phyloP scores from a whole-genome alignment of 192 early-diverging fungal genomes.

The Coemansia sp. region DNA sequence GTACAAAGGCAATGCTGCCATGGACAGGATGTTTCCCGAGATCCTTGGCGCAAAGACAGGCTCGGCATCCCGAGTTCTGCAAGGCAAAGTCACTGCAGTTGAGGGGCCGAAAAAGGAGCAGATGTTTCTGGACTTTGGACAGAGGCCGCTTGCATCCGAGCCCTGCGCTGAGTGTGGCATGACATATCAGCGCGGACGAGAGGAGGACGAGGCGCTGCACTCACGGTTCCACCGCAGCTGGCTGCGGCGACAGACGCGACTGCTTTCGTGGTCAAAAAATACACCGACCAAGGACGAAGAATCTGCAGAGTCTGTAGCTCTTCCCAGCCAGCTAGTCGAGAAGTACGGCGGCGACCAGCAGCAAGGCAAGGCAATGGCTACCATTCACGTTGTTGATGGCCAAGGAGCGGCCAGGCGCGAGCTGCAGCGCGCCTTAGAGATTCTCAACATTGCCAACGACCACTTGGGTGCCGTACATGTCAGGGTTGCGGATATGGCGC shows the following conservation, averaged over 20 bases:
- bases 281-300: not conserved
- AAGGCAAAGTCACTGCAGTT: not conserved
- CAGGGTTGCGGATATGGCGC: slow-evolving; percentile 9
- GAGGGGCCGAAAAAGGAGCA: slow-evolving; percentile 31
- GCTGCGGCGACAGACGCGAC: slow-evolving; percentile 17
- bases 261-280: slow-evolving; percentile 14
- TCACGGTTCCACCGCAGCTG: slow-evolving; percentile 35
- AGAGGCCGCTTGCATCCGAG: slow-evolving; percentile 24
- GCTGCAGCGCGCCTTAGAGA: slow-evolving; percentile 28
- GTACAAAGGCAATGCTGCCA: not conserved
- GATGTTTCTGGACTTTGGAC: slow-evolving; percentile 56
- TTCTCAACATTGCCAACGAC: slow-evolving; percentile 51
- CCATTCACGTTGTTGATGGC: slow-evolving; percentile 15
- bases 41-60: not conserved
- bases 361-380: slow-evolving; percentile 1
- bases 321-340: slow-evolving; percentile 2
- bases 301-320: slow-evolving; percentile 3
- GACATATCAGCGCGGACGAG: slow-evolving; percentile 49
- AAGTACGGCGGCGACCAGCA: not conserved
- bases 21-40: not conserved
- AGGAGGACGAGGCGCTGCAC: slow-evolving; percentile 53
- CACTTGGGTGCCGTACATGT: slow-evolving; percentile 47
- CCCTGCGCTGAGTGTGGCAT: slow-evolving; percentile 51
- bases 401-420: slow-evolving; percentile 25
- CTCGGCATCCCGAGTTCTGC: not conserved